Conservation (phyloP, 225 moss, liverwort and hornwort species). For the Neckera pumila region DNA sequence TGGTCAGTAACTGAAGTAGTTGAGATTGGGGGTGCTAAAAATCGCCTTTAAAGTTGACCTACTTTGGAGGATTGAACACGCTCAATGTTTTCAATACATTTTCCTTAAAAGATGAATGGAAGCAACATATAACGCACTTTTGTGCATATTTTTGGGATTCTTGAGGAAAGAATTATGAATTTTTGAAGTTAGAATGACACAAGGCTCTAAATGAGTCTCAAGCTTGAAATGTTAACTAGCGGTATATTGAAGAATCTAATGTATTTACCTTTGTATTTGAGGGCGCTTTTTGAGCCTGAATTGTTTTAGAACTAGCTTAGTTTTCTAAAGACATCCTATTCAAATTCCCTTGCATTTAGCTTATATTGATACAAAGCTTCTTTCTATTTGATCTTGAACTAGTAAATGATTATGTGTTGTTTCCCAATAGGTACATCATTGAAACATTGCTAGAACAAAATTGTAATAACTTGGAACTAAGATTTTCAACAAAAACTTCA, state of each 20-base stretch:
- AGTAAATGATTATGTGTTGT: background rate
- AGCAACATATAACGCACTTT: background rate
- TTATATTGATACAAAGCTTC: background rate
- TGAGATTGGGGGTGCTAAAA: background rate
- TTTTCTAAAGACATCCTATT: background rate
- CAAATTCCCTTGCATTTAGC: background rate
- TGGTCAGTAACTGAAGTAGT: background rate
- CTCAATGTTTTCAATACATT: background rate
- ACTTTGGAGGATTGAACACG: accelerated
- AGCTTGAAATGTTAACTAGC: background rate
- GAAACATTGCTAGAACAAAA: background rate
- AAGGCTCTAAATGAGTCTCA: background rate
- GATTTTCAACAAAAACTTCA: background rate
- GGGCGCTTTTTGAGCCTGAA: accelerated
- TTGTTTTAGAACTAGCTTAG: background rate
- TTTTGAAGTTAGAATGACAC: background rate
- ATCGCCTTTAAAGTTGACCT: background rate
- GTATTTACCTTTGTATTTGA: background rate
- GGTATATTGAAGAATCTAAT: background rate
- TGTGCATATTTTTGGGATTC: background rate
- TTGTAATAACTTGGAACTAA: background rate
- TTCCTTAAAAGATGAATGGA: background rate
- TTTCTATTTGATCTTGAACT: background rate
- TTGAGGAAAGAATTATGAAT: no score
- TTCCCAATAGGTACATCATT: accelerated